Conservation (phyloP, 164 flowering plant genomes). For the Vitis vinifera region DNA sequence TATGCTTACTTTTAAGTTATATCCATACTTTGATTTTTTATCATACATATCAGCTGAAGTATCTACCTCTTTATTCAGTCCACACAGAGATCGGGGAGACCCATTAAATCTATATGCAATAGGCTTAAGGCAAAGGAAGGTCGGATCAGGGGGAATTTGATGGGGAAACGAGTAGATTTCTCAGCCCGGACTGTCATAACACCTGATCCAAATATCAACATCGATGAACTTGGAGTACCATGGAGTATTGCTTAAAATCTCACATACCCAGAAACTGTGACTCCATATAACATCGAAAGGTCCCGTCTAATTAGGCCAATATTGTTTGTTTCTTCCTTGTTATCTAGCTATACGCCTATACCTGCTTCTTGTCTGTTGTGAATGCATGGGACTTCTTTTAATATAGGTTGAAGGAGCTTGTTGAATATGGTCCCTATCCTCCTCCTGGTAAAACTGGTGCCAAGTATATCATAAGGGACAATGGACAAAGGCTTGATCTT, state of each 20-base stretch:
- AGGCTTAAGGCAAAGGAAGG: conserved; percentile 99
- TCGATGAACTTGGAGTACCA: conserved; percentile 96
- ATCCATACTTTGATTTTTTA: neutral
- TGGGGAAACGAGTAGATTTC: conserved; percentile 99
- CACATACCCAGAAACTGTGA: conserved; percentile 98
- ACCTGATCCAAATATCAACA: conserved; percentile 94
- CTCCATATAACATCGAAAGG: conserved; percentile 99
- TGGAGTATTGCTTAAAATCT: conserved; percentile 99
- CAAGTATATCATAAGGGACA: conserved; percentile 94
- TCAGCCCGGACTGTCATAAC: conserved; percentile 99
- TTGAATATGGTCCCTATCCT: conserved; percentile 98
- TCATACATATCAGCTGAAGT: neutral
- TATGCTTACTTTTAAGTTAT: neutral
- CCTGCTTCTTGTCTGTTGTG: neutral
- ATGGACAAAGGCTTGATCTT: conserved; percentile 98
- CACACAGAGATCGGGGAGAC: conserved; percentile 95
- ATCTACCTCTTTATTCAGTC: conserved; percentile 48
- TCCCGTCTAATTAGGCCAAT: conserved; percentile 4
- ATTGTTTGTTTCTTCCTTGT: neutral
- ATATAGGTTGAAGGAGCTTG: conserved; percentile 94
- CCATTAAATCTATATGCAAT: conserved; percentile 96
- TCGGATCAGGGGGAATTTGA: conserved; percentile 94
- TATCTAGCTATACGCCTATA: neutral
- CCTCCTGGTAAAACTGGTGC: conserved; percentile 99
- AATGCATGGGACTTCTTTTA: neutral